Conservation (phyloP, 108 stramenopile species). For the Chaetoceros muelleri region DNA sequence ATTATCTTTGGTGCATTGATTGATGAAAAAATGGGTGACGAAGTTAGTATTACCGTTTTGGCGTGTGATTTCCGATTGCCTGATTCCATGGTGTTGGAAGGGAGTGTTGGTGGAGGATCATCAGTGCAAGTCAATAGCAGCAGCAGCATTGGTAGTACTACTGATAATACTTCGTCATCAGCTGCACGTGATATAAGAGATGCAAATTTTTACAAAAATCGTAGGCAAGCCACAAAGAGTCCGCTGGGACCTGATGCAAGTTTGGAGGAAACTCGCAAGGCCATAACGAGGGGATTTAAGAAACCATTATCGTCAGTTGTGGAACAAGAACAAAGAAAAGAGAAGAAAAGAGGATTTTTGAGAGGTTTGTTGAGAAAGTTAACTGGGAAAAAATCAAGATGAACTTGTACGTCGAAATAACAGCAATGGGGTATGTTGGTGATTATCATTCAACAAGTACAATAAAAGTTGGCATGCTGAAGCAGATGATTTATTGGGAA, state of each 20-base stretch:
- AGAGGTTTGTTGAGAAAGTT: constrained; percentile 5
- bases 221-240: constrained; percentile 43
- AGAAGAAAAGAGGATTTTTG: constrained; percentile 3
- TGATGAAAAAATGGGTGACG: constrained; percentile 50
- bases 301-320: constrained; percentile 14
- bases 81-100: constrained; percentile 4
- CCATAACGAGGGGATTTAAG: constrained; percentile 52
- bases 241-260: constrained; percentile 44
- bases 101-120: constrained; percentile 2
- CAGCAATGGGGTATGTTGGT: no score
- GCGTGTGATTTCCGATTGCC: constrained; percentile 37
- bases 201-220: constrained; percentile 49
- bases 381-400: neutral
- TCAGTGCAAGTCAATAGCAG: constrained; percentile 3
- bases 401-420: constrained; percentile 1
- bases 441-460: no score
- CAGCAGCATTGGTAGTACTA: constrained; percentile 21
- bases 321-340: neutral
- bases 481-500: no score
- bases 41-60: constrained; percentile 52
- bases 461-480: no score
- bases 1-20: constrained; percentile 83
- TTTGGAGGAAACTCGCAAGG: constrained; percentile 44
- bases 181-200: constrained; percentile 11
- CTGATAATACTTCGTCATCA: no score